Base-by-base conservation (phyloP, 1,284 basidiomycete genomes). In the Rhodotorula sp. region DNA sequence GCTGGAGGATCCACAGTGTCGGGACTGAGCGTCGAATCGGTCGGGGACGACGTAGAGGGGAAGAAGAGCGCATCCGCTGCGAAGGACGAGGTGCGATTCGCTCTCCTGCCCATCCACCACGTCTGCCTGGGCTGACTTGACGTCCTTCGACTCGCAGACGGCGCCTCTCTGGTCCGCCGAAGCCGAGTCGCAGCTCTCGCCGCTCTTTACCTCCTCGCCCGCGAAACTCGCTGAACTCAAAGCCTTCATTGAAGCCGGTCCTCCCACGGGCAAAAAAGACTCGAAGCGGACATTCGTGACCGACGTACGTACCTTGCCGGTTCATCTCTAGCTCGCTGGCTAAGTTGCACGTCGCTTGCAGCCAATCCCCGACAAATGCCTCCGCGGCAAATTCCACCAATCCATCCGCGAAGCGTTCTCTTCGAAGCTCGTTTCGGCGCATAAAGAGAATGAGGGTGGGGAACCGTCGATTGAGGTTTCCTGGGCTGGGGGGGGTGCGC, bases 371-470 rank as follows among this genome's bases (percentile, higher is more conserved):
- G 88, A 87, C 30, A 98, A 98, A 81, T 85, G 87, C 37, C 86
- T 86, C 15, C 86, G 95, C 37, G 92, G 91, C 3, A 86, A 86
- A 9, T 85, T 96, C 65, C 95, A 99, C 79, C 85, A 90, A 79
- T 81, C 84, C 18, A 83, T 99, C 51, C 87, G 96, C 58, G 87
- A 89, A 69, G 80, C 92, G 7, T 96, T 98, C 78, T 83, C 81
- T 2, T 91, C 92, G 28, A 89, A 89, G 73, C 85, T 98, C 52
- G 89, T 94, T 56, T 92, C 88, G 28, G 89, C 92, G 79, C 89
- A 89, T 2, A 87, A 82, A 81, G 67, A 84, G 81, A 51, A 65
- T 26, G 60, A 59, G 53, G 63, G 54, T 15, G 65, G 61, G 1
- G 69, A 59, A 5, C 68, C 67, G 26, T 63, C 64, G 28, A 73